A percentile compares a stretch with the other conserved stretches of the same genome.
Conservation (phyloP, 1,284 basidiomycete genomes). For the Leccinum variabile region DNA sequence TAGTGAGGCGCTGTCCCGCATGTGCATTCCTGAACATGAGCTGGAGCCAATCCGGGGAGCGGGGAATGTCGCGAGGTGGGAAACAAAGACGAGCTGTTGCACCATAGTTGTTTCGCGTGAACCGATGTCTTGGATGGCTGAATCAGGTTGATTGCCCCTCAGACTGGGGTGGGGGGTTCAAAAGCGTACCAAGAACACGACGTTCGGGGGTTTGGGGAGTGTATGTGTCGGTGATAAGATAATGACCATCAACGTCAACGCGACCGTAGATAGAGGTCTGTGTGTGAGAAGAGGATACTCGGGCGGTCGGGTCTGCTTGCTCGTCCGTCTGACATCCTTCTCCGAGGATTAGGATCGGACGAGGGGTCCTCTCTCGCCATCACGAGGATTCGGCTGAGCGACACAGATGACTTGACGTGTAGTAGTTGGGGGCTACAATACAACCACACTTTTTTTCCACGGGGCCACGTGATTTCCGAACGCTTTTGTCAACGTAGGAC, state of each 20-base stretch:
- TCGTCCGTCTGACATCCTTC: too few species aligned
- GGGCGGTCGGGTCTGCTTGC: too few species aligned
- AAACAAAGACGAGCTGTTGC: too few species aligned
- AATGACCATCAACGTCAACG: neutral
- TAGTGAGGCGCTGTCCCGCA: neutral
- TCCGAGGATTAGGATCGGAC: too few species aligned
- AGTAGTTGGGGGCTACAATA: neutral
- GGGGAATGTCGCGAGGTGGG: too few species aligned
- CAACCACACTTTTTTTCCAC: slow-evolving; percentile 16
- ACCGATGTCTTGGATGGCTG: neutral
- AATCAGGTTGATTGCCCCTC: slow-evolving; percentile 2
- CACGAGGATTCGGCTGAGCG: too few species aligned
- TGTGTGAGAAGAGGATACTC: too few species aligned
- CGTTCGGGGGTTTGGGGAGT: neutral
- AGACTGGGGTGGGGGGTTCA: neutral
- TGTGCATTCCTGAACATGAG: neutral
- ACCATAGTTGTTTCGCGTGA: neutral
- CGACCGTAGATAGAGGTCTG: too few species aligned
- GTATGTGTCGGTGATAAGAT: neutral
- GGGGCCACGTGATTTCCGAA: slow-evolving; percentile 1
- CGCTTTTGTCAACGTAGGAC: too few species aligned
- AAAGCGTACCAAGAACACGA: slow-evolving; percentile 1
- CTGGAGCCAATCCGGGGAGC: neutral
- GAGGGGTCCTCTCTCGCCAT: too few species aligned
- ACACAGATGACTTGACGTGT: neutral